Evolutionary conservation across 345 rosid species (phyloP), one percentile per base, ranked within the genome.

Genomic region (Brassica rapa): DNA sequence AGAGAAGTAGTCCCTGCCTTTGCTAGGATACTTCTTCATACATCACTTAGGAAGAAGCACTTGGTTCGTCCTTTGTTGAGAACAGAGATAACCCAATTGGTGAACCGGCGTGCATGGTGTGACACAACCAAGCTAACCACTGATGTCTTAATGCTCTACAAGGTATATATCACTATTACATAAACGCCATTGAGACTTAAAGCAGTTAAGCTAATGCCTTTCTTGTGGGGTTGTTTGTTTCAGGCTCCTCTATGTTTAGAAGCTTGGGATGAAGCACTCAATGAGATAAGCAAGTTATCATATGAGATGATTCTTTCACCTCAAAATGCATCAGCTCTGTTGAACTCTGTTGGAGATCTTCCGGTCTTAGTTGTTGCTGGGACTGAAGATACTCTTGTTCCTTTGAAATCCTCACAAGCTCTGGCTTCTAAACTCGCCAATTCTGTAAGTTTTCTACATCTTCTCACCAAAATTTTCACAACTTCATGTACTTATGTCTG

Each of bases 231-330:
- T 8, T 35, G 41, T 35, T 35, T 65, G 10, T 62, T 74, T 69
- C 82, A 94, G 97, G 97, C 93, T 14, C 98, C 97, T 4, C 80
- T 94, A 21, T 87, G 88, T 56, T 81, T 87, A 55, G 96, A 89
- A 82, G 96, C 96, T 74, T 94, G 98, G 98, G 97, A 94, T 76
- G 96, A 94, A 82, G 97, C 96, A 74, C 88, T 94, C 19, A 91
- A 87, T 74, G 98, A 94, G 85, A 88, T 94, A 39, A 90, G 98
- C 62, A 89, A 88, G 84, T 78, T 90, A 76, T 93, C 98, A 0
- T 75, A 87, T 35, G 98, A 93, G 84, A 88, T 89, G 4, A 83
- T 90, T 39, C 90, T 93, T 71, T 81, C 93, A 39, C 86, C 89
- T 21, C 90, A 85, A 67, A 33, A 35, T 2, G 87, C 89, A 30